These are phyloP conservation scores for Arthrobotrys musiformis DNA, from an alignment of 2,329 filamentous ascomycete species.

Conservation along the genomic window DNA sequence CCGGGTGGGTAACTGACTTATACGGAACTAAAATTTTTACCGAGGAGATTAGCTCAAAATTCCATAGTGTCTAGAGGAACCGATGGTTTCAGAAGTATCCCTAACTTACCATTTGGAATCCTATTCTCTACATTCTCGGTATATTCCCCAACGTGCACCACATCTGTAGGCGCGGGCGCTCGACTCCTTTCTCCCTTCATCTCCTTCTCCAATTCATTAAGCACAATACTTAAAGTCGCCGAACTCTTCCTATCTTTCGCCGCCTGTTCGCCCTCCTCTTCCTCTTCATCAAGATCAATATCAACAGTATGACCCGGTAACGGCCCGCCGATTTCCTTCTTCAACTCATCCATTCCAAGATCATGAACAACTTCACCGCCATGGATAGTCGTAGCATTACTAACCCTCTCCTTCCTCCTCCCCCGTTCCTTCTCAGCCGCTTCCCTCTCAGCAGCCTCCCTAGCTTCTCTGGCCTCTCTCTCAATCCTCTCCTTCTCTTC, in stretches of 20 bases:
- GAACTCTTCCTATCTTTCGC: constrained; percentile 48
- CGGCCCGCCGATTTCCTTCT: constrained; percentile 20
- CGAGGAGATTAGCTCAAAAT: constrained; percentile 14
- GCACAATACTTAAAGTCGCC: constrained; percentile 52
- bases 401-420: constrained; percentile 53
- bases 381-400: constrained; percentile 52
- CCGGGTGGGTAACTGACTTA: constrained; percentile 53
- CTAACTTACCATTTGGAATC: constrained; percentile 46
- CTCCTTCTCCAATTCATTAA: constrained; percentile 47
- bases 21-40: constrained; percentile 39
- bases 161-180: constrained; percentile 6
- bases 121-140: constrained; percentile 47
- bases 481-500: constrained; percentile 45
- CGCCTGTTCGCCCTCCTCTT: constrained; percentile 25
- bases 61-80: neutral
- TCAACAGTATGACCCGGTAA: constrained; percentile 25
- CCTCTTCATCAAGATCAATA: constrained; percentile 19
- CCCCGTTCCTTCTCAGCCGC: constrained; percentile 10
- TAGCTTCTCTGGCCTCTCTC: constrained; percentile 5
- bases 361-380: constrained; percentile 42
- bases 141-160: constrained; percentile 43
- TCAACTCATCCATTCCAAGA: constrained; percentile 40
- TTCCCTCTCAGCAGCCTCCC: constrained; percentile 23
- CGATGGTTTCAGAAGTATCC: neutral
- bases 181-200: constrained; percentile 34